These are phyloP conservation scores for Immersiporthe knoxdaviesiana DNA, from an alignment of 2,329 filamentous ascomycete species.

Conservation along the genomic window DNA sequence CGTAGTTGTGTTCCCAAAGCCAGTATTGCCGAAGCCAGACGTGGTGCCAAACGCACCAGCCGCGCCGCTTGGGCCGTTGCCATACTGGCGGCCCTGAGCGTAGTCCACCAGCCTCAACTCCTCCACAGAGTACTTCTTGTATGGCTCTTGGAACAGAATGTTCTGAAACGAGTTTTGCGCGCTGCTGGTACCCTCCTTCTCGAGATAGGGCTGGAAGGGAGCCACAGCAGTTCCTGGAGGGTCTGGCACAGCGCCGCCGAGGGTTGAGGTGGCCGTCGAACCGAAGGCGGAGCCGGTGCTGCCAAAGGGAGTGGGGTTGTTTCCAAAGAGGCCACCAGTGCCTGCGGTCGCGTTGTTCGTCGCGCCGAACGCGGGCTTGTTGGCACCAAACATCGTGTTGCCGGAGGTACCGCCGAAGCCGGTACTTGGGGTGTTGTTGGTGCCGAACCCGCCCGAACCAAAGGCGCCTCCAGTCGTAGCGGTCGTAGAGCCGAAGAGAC, in stretches of 20 bases:
- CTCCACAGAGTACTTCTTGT: constrained; percentile 89
- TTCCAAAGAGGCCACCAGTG: constrained; percentile 52
- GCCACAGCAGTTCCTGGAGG: constrained; percentile 70
- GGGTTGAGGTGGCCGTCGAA: constrained; percentile 48
- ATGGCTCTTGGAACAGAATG: constrained; percentile 76
- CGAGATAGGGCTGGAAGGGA: constrained; percentile 70
- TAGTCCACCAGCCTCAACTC: constrained; percentile 86
- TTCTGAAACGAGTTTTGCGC: constrained; percentile 73
- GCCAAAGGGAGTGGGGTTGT: constrained; percentile 42
- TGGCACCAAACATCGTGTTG: constrained; percentile 56
- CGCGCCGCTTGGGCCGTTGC: constrained; percentile 84
- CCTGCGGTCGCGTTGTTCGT: constrained; percentile 40
- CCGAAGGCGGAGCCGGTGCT: constrained; percentile 47
- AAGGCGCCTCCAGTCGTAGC: constrained; percentile 43
- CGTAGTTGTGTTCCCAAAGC: constrained; percentile 49
- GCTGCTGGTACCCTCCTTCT: constrained; percentile 70
- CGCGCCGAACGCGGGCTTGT: constrained; percentile 52
- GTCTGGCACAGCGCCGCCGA: constrained; percentile 57
- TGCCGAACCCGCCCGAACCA: constrained; percentile 48
- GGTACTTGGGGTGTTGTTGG: constrained; percentile 38
- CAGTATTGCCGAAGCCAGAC: constrained; percentile 52
- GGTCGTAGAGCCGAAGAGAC: constrained; percentile 50
- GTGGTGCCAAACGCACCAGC: constrained; percentile 80
- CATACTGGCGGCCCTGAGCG: constrained; percentile 79
- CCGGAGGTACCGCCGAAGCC: constrained; percentile 46